phyloP scores from a whole-genome alignment of 306 rosid genomes.

The Carpinus viminea region DNA sequence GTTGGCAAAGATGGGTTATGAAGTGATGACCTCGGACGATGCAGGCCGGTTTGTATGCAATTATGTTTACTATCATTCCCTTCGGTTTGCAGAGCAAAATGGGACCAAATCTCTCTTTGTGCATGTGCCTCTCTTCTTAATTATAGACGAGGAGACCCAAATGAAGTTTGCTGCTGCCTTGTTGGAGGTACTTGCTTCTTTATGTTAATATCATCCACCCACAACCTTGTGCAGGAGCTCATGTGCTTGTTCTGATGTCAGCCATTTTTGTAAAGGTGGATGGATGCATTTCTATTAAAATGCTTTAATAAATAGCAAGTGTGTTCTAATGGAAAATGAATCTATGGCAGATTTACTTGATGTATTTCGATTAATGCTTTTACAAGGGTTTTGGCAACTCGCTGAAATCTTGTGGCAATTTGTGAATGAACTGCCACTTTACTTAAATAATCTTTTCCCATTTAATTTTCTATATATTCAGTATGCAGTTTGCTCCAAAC shows the following conservation, averaged over 20 bases:
- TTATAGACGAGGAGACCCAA: constrained; percentile 76
- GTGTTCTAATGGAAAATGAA: constrained; percentile 22
- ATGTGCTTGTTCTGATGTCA: constrained; percentile 14
- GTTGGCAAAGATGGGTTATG: constrained; percentile 68
- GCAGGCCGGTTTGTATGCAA: constrained; percentile 98
- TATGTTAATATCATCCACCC: constrained; percentile 38
- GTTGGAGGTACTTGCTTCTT: constrained; percentile 74
- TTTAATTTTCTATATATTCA: not conserved
- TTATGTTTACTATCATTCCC: constrained; percentile 93
- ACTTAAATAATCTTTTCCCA: not conserved
- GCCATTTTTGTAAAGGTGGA: constrained; percentile 25
- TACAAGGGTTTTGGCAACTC: constrained; percentile 16
- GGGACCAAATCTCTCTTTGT: constrained; percentile 77
- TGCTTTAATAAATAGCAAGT: constrained; percentile 22
- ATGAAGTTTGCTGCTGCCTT: constrained; percentile 88
- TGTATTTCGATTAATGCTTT: constrained; percentile 12
- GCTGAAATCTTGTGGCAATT: constrained; percentile 15
- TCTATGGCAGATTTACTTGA: constrained; percentile 23
- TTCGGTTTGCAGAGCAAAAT: constrained; percentile 76
- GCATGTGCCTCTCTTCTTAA: constrained; percentile 87
- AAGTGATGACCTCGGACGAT: constrained; percentile 87
- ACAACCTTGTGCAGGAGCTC: constrained; percentile 18
- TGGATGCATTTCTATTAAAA: constrained; percentile 29
- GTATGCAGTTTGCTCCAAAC: not conserved
- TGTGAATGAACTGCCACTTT: constrained; percentile 19